A percentile compares a stretch with the other conserved stretches of the same genome.
Evolutionary conservation across 306 rosid genomes (phyloP).

Genomic region (Rosa multiflora): DNA sequence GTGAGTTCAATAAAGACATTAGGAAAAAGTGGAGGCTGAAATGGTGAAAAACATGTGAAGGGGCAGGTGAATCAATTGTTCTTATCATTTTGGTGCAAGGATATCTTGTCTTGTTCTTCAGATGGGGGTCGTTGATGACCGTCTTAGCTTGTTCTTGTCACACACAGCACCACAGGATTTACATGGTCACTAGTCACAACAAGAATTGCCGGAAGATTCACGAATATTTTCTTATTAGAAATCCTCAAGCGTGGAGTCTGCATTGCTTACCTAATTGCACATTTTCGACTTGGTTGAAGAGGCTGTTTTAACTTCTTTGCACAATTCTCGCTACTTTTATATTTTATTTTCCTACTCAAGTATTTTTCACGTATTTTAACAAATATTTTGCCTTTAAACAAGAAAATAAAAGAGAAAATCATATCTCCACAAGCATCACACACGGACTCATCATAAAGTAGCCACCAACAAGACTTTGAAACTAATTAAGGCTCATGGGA

Average conservation of each 20-base stretch:
- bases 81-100: conserved; percentile 15
- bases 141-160: background rate
- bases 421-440: background rate
- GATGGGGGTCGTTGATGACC: background rate
- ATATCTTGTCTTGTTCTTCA: background rate
- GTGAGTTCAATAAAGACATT: conserved; percentile 31
- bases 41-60: conserved; percentile 28
- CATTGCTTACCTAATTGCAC: background rate
- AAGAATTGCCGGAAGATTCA: background rate
- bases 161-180: background rate
- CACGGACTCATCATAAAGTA: background rate
- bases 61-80: conserved; percentile 27
- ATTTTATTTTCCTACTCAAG: background rate
- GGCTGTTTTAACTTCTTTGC: accelerated
- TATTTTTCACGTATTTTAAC: background rate
- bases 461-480: background rate
- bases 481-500: conserved; percentile 1
- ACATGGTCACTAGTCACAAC: background rate
- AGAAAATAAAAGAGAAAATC: background rate
- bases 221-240: background rate
- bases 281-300: background rate
- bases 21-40: conserved; percentile 14
- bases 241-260: background rate
- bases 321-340: accelerated
- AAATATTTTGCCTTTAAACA: background rate